phyloP scores from a whole-genome alignment of 2,329 filamentous ascomycete species.

The Ophiostoma pallidulum region DNA sequence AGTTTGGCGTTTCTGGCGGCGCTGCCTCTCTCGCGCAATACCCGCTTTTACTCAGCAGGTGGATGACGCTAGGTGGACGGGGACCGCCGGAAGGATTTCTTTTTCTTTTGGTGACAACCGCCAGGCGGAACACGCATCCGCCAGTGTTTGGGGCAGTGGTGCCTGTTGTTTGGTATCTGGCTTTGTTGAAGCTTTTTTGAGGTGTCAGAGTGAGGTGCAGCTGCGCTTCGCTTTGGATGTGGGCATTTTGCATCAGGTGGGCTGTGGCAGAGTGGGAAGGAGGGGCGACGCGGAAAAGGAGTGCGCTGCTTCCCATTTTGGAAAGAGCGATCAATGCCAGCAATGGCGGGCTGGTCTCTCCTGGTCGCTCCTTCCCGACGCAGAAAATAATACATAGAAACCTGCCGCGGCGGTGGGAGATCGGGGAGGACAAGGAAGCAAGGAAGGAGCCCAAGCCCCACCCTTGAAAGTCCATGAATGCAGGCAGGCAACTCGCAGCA shows the following conservation, averaged over 20 bases:
- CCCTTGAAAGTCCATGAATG: too few species aligned
- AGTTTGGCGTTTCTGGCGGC: background rate
- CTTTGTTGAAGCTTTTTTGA: background rate
- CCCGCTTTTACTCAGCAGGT: conserved; percentile 10
- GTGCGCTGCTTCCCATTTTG: too few species aligned
- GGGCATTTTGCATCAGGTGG: too few species aligned
- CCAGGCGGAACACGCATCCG: background rate
- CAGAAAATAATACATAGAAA: background rate
- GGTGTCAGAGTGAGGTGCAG: background rate
- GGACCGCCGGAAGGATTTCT: too few species aligned
- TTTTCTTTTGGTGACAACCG: background rate
- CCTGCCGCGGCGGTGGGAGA: background rate
- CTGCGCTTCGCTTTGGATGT: too few species aligned
- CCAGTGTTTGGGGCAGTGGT: background rate
- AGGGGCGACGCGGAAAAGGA: too few species aligned
- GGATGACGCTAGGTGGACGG: conserved; percentile 4
- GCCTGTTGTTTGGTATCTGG: background rate
- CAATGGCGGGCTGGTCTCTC: too few species aligned
- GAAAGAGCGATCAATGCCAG: too few species aligned
- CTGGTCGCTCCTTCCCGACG: background rate
- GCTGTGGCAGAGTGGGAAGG: too few species aligned
- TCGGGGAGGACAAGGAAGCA: background rate
- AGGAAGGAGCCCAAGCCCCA: too few species aligned
- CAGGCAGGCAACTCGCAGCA: too few species aligned
- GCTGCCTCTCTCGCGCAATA: background rate